Evolutionary conservation across 169 alveolate species (phyloP).

Genomic region (Ichthyophthirius multifiliis): DNA sequence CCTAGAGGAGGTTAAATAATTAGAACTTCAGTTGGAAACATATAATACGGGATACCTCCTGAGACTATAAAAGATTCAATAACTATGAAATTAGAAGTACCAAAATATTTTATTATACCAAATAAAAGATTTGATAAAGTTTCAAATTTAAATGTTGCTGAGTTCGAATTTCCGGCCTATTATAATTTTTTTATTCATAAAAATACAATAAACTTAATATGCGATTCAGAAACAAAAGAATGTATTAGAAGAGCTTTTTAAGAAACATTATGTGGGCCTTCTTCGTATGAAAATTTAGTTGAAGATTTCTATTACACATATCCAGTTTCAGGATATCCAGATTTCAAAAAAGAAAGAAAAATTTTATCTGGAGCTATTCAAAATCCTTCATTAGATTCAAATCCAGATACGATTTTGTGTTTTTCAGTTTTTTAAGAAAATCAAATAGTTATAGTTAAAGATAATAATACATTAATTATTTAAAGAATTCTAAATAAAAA

Average conservation of each 20-base stretch:
- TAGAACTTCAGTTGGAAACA: constrained; percentile 9
- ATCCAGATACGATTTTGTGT: not conserved
- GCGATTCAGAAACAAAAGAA: constrained; percentile 20
- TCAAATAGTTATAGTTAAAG: not conserved
- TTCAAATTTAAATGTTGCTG: constrained; percentile 25
- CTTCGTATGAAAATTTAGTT: constrained; percentile 13
- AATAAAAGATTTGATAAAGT: constrained; percentile 25
- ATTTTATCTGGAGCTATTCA: constrained; percentile 20
- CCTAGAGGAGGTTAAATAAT: constrained; percentile 31
- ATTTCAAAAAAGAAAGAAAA: constrained; percentile 33
- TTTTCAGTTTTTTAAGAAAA: not conserved
- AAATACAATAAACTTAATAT: constrained; percentile 9
- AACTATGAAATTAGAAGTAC: constrained; percentile 20
- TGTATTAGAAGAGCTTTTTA: constrained; percentile 33
- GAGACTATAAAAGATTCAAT: constrained; percentile 34
- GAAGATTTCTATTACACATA: constrained; percentile 20
- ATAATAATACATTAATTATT: not conserved
- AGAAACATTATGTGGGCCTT: constrained; percentile 37
- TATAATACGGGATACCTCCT: constrained; percentile 30
- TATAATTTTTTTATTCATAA: constrained; percentile 27
- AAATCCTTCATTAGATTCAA: not conserved
- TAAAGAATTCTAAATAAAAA: not conserved
- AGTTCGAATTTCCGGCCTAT: constrained; percentile 41
- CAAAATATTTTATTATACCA: constrained; percentile 22
- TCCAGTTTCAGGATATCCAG: constrained; percentile 33